Percentiles rank a stretch among this genome's conserved stretches.
Evolutionary conservation across 306 rosid genomes (phyloP).

Genomic region (Echinosophora koreensis): DNA sequence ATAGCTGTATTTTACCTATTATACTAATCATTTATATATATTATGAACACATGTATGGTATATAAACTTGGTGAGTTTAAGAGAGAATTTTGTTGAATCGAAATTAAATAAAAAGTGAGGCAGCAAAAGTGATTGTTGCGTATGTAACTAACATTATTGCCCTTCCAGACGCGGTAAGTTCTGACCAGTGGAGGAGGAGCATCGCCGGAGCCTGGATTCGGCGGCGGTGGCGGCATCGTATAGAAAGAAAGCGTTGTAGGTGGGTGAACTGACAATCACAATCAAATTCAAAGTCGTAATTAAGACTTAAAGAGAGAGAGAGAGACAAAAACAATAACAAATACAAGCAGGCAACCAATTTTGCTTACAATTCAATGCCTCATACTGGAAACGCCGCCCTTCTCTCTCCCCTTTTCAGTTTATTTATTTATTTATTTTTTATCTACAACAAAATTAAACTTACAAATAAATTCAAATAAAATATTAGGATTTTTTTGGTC

Average conservation of each 20-base stretch:
- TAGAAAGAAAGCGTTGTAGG: neutral
- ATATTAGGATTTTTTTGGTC: too few relatives aligned
- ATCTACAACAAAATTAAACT: too few relatives aligned
- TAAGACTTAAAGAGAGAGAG: neutral
- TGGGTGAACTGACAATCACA: neutral
- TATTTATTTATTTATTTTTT: too few relatives aligned
- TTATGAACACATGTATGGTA: too few relatives aligned
- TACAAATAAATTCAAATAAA: too few relatives aligned
- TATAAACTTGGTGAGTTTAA: neutral
- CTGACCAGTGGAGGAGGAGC: conserved; percentile 49
- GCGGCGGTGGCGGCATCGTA: conserved; percentile 52
- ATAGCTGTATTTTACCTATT: too few relatives aligned
- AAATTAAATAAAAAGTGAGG: neutral
- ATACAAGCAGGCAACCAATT: too few relatives aligned
- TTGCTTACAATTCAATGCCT: neutral
- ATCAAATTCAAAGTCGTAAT: neutral
- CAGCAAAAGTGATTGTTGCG: neutral
- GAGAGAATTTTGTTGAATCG: neutral
- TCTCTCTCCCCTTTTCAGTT: neutral
- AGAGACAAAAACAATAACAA: neutral
- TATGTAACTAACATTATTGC: conserved; percentile 74
- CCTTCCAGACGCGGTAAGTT: conserved; percentile 83
- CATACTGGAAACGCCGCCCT: neutral
- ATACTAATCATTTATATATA: too few relatives aligned
- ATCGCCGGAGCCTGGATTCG: conserved; percentile 16